Evolutionary conservation across 2,329 filamentous ascomycete species (phyloP).

Genomic region (Xylariaceae sp.): DNA sequence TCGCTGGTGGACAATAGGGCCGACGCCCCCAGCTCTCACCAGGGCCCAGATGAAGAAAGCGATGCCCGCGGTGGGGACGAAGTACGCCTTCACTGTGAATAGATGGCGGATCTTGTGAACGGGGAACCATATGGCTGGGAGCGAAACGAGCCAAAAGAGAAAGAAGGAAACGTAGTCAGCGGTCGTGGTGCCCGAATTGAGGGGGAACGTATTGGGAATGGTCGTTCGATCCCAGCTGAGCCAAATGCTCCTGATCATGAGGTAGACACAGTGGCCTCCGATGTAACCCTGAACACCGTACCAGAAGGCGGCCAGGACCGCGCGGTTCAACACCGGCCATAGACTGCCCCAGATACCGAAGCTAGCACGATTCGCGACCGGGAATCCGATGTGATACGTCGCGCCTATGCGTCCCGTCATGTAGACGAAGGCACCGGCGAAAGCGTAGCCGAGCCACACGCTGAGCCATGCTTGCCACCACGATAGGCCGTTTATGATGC

Average conservation of each 20-base stretch:
- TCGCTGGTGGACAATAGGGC: constrained; percentile 72
- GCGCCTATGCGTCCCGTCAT: constrained; percentile 79
- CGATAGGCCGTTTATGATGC: constrained; percentile 71
- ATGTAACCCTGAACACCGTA: constrained; percentile 85
- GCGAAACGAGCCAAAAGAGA: constrained; percentile 75
- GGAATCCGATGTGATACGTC: constrained; percentile 84
- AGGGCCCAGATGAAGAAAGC: constrained; percentile 86
- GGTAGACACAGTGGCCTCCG: constrained; percentile 75
- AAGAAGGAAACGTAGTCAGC: constrained; percentile 77
- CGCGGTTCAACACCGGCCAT: constrained; percentile 85
- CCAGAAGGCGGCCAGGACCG: constrained; percentile 84
- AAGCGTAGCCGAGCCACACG: constrained; percentile 79
- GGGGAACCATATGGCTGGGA: constrained; percentile 85
- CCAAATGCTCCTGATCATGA: constrained; percentile 90
- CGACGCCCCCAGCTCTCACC: constrained; percentile 74
- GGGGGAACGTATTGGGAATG: constrained; percentile 64
- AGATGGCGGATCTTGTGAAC: constrained; percentile 85
- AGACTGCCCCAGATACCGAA: constrained; percentile 88
- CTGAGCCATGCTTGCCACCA: constrained; percentile 94
- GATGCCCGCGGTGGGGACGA: constrained; percentile 78
- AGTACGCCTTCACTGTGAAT: constrained; percentile 83
- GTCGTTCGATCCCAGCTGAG: constrained; percentile 55
- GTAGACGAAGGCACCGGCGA: constrained; percentile 71
- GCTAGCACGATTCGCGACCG: constrained; percentile 69
- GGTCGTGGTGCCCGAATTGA: constrained; percentile 65